Evolutionary conservation across 169 alveolate species (phyloP).

Genomic region (Plasmodium reichenowi): DNA sequence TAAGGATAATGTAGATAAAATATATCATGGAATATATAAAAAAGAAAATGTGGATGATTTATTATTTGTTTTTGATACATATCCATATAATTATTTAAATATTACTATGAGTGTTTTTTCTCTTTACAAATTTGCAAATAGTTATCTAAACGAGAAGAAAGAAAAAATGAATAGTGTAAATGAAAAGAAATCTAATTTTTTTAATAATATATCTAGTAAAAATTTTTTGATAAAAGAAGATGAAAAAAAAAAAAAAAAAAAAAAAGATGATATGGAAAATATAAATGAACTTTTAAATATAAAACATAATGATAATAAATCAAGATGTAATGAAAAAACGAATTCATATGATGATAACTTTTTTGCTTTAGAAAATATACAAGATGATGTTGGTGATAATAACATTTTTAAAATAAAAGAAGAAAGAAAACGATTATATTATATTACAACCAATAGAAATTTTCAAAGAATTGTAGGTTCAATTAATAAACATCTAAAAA

Average conservation of each 20-base stretch:
- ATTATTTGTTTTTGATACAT: constrained; percentile 53
- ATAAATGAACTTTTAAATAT: neutral
- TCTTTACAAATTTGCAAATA: constrained; percentile 34
- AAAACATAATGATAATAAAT: neutral
- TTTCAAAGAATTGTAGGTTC: constrained; percentile 53
- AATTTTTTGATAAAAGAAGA: too few species aligned
- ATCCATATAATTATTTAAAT: constrained; percentile 68
- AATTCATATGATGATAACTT: constrained; percentile 14
- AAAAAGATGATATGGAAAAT: neutral
- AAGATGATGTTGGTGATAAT: constrained; percentile 20
- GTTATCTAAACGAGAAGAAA: constrained; percentile 44
- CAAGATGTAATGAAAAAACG: neutral
- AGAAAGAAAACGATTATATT: constrained; percentile 54
- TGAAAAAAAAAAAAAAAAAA: constrained; percentile 18
- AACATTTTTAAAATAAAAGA: constrained; percentile 37
- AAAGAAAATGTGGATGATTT: constrained; percentile 56
- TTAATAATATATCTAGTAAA: neutral
- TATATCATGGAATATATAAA: constrained; percentile 40
- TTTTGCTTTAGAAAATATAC: constrained; percentile 7
- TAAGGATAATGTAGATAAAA: constrained; percentile 42
- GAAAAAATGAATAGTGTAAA: constrained; percentile 5
- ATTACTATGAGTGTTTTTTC: constrained; percentile 73
- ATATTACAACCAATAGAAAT: constrained; percentile 40
- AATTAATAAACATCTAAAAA: constrained; percentile 57
- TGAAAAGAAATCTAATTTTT: constrained; percentile 7